Evolutionary conservation across 208 protist genomes (phyloP).

Genomic region (Wallacemonas sp.): DNA sequence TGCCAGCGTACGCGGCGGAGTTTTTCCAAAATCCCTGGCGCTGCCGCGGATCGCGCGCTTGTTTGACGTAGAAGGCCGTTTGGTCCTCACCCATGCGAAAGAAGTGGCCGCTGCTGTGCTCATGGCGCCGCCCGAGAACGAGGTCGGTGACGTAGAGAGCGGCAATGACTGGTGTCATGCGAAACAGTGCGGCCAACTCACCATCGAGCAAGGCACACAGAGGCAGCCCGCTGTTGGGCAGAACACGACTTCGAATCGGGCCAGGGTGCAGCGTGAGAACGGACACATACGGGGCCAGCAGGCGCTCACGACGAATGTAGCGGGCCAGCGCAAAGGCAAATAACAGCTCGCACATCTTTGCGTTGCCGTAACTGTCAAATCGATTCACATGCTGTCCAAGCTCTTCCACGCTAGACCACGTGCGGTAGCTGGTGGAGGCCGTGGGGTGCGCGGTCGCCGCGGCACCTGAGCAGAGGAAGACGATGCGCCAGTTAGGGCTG

Average conservation of each 20-base stretch:
- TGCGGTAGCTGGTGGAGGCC: conserved; percentile 24
- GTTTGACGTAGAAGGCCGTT: conserved; percentile 24
- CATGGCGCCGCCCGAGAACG: conserved; percentile 50
- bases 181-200: conserved; percentile 31
- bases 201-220: conserved; percentile 37
- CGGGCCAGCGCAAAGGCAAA: conserved; percentile 59
- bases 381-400: conserved; percentile 22
- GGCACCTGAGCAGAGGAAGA: conserved; percentile 45
- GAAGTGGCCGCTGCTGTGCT: conserved; percentile 58
- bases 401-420: conserved; percentile 18
- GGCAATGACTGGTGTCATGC: conserved; percentile 55
- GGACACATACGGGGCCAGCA: conserved; percentile 40
- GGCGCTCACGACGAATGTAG: conserved; percentile 32
- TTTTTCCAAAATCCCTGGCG: conserved; percentile 48
- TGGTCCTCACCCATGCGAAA: conserved; percentile 80
- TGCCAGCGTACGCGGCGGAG: conserved; percentile 51
- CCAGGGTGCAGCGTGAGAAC: conserved; percentile 61
- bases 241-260: conserved; percentile 34
- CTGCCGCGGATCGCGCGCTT: background rate
- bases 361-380: conserved; percentile 45
- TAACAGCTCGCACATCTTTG: conserved; percentile 69
- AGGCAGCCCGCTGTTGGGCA: conserved; percentile 39
- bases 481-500: conserved; percentile 43
- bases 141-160: conserved; percentile 60
- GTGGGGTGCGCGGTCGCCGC: conserved; percentile 34